Evolutionary conservation across 106 monocot species (phyloP), one percentile per base, ranked within the genome.

Genomic region (Posidonia australis): DNA sequence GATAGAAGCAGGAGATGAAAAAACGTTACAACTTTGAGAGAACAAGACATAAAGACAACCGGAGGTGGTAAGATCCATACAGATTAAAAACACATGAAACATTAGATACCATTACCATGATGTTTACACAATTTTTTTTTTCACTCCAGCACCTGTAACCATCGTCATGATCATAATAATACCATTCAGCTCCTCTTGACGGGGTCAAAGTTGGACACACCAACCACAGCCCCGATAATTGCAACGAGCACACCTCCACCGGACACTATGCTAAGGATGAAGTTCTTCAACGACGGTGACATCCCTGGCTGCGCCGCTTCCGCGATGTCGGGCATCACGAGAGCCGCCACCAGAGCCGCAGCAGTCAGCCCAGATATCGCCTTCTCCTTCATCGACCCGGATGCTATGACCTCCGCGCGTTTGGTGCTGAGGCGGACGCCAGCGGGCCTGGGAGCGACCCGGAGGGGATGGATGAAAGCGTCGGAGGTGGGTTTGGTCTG

Each of bases 251-350:
- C 70, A 13, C 44, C 65, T 0, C 70, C 77, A 0, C 77, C 77
- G 36, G 77, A 63, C 57, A 70, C 31, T 46, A 77, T 70, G 65
- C 77, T 77, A 21, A 77, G 65, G 10, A 77, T 47, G 65, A 77
- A 77, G 56, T 77, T 77, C 70, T 70, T 70, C 12, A 77, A 55
- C 20, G 77, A 77, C 25, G 76, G 70, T 2, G 76, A 70, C 16
- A 77, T 3, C 6, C 70, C 70, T 12, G 76, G 70, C 76, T 70
- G 65, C 16, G 76, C 70, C 5, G 77, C 77, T 58, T 77, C 70
- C 11, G 77, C 77, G 14, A 77, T 58, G 25, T 77, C 70, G 77
- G 77, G n/a, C n/a, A n/a, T n/a, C n/a, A n/a, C n/a, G n/a, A n/a
- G n/a, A n/a, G n/a, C n/a, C n/a, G n/a, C n/a, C 16, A 70, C 20